Base-by-base conservation (phyloP, 768 basidiomycete species). In the Auriscalpium vulgare region DNA sequence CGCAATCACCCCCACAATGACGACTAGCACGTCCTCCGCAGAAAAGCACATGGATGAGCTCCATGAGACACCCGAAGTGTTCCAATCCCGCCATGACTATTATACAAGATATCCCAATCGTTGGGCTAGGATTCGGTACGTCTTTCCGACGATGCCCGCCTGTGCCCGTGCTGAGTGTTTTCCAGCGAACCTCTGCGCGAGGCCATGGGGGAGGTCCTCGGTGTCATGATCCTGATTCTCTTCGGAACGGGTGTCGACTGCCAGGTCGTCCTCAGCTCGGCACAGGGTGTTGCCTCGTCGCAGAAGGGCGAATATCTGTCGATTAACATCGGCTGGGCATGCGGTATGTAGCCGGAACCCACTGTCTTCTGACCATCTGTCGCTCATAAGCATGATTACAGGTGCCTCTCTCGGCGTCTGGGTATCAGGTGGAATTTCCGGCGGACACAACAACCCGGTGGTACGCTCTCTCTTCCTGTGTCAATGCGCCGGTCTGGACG, bases 341-440 rank as follows among this genome's bases (percentile, higher is more conserved):
- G 55, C 44, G 50, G 63, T 65, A 38, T 10, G 62, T 62, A 17
- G 29, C 29, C 29, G 16, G 47, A 17, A 10, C 17, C 29, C 6
- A 21, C 1, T 9, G 21, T 13, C 29, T 51, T 40, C n/a, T 50
- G 61, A 29, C 7, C 2, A 9, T 6, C 17, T 43, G 14, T 43
- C 17, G 13, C 40, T 43, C 14, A 43, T 43, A 2, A 17, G 17
- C 14, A 43, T 8, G 4, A 3, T 14, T 6, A 51, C 50, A 76
- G 75, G 85, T 23, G 72, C 80, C 4, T 79, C 82, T 9, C 71
- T 88, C 67, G 87, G 84, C 36, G 85, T 84, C 10, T 88, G 84
- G 84, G 75, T 82, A 3, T 77, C 77, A 19, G 77, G 76, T 50
- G 82, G 83, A 47, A 77, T 87, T 55, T 87, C 87, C 47, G 87